A percentile compares a stretch with the other conserved stretches of the same genome.
Conservation (phyloP, 345 rosid species). For the Laguncularia racemosa region DNA sequence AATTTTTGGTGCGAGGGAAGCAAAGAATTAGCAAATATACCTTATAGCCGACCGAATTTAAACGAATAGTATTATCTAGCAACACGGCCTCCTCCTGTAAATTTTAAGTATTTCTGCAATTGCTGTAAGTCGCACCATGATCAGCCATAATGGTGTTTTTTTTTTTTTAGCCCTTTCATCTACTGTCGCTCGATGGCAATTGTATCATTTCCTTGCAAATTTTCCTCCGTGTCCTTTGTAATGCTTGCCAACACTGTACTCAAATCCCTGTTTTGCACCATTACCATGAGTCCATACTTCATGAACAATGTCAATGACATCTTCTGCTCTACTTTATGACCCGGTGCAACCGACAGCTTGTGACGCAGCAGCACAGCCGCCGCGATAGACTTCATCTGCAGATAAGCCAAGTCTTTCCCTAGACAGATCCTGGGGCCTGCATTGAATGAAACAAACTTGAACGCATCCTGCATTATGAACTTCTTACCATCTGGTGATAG, state of each 20-base stretch:
- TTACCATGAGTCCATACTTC: conserved; percentile 74
- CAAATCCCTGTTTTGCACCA: conserved; percentile 53
- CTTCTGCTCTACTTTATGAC: conserved; percentile 92
- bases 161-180: no score
- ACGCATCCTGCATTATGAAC: conserved; percentile 58
- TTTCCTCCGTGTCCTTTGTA: conserved; percentile 15
- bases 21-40: no score
- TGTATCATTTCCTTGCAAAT: conserved; percentile 26
- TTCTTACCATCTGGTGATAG: conserved; percentile 44
- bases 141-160: no score
- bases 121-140: no score
- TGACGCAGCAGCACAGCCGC: conserved; percentile 72
- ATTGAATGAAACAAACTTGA: conserved; percentile 81
- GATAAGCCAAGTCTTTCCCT: conserved; percentile 79
- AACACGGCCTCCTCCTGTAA: no score
- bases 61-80: no score
- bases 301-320: conserved; percentile 92
- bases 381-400: conserved; percentile 88
- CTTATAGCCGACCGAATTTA: no score
- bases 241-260: conserved; percentile 25
- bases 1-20: neutral
- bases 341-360: conserved; percentile 49
- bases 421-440: conserved; percentile 90
- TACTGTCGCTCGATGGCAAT: conserved; percentile 18
- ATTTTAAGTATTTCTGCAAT: no score